A percentile compares a stretch with the other conserved stretches of the same genome.
Conservation (phyloP, 768 basidiomycete species). For the Tephrocybe sp. region DNA sequence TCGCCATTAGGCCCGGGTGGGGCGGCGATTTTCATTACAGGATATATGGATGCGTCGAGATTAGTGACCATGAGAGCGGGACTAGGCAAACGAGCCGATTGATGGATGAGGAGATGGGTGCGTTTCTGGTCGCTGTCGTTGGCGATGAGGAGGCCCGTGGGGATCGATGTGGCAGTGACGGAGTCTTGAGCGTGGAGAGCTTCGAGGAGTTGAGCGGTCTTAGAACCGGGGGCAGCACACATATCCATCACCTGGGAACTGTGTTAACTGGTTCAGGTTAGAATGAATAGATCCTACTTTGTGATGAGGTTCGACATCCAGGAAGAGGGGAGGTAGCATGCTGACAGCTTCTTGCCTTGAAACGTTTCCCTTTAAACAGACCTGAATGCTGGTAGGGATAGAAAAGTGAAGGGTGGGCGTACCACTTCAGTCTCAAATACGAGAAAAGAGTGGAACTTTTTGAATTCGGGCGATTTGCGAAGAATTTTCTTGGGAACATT, state of each 20-base stretch:
- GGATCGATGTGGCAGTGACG: slow-evolving; percentile 60
- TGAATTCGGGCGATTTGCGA: slow-evolving; percentile 87
- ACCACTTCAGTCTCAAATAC: slow-evolving; percentile 99
- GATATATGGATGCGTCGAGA: slow-evolving; percentile 88
- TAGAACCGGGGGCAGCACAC: slow-evolving; percentile 98
- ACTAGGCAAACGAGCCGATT: slow-evolving; percentile 90
- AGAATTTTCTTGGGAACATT: slow-evolving; percentile 88
- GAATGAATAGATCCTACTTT: slow-evolving; percentile 34
- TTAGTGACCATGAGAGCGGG: slow-evolving; percentile 95
- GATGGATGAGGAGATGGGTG: slow-evolving; percentile 95
- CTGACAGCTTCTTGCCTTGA: slow-evolving; percentile 97
- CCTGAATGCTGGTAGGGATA: neutral
- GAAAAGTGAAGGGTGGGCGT: slow-evolving; percentile 28
- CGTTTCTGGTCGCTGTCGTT: slow-evolving; percentile 96
- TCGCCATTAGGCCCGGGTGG: slow-evolving; percentile 27
- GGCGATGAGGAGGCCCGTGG: slow-evolving; percentile 86
- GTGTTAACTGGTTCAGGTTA: neutral
- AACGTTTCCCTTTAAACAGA: slow-evolving; percentile 78
- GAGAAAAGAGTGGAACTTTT: slow-evolving; percentile 92
- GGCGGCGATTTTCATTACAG: slow-evolving; percentile 56
- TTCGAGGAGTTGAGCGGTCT: slow-evolving; percentile 96
- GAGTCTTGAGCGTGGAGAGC: slow-evolving; percentile 84
- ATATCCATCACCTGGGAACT: slow-evolving; percentile 81
- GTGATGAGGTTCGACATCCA: slow-evolving; percentile 94
- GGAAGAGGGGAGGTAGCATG: slow-evolving; percentile 96